These are phyloP conservation scores for Phytophthora pluvialis DNA, from an alignment of 352 stramenopile genomes.

Conservation along the genomic window DNA sequence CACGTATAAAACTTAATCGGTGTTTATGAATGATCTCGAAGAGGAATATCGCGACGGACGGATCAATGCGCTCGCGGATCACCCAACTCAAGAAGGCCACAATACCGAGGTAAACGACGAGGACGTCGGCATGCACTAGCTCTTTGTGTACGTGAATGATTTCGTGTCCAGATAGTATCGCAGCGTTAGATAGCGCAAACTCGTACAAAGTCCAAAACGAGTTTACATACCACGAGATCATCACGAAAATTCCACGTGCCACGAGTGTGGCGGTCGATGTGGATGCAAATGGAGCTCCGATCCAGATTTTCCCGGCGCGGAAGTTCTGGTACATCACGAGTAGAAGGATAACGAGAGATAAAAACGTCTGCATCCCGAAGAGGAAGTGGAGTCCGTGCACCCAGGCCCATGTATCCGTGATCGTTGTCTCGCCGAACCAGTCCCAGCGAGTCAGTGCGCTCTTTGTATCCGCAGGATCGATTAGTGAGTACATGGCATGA, in stretches of 20 bases:
- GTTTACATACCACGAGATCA: conserved; percentile 37
- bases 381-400: conserved; percentile 41
- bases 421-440: conserved; percentile 21
- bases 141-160: conserved; percentile 26
- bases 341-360: conserved; percentile 32
- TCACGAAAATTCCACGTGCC: conserved; percentile 20
- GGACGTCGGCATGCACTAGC: conserved; percentile 39
- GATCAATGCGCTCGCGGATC: conserved; percentile 32
- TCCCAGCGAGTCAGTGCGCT: conserved; percentile 12
- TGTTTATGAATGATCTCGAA: conserved; percentile 29
- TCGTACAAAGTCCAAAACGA: conserved; percentile 41
- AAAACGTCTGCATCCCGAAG: conserved; percentile 30
- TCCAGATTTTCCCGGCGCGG: conserved; percentile 38
- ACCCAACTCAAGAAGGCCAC: conserved; percentile 17
- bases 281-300: conserved; percentile 45
- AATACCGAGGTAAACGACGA: conserved; percentile 29
- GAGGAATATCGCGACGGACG: conserved; percentile 16
- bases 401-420: conserved; percentile 45
- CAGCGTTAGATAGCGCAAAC: conserved; percentile 30
- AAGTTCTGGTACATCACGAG: conserved; percentile 36
- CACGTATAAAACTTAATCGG: conserved; percentile 1
- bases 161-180: conserved; percentile 4
- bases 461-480: conserved; percentile 13
- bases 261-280: conserved; percentile 34
- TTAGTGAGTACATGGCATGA: conserved; percentile 21